Conservation (phyloP, 441 rosid genomes). For the Omphalea diandra region DNA sequence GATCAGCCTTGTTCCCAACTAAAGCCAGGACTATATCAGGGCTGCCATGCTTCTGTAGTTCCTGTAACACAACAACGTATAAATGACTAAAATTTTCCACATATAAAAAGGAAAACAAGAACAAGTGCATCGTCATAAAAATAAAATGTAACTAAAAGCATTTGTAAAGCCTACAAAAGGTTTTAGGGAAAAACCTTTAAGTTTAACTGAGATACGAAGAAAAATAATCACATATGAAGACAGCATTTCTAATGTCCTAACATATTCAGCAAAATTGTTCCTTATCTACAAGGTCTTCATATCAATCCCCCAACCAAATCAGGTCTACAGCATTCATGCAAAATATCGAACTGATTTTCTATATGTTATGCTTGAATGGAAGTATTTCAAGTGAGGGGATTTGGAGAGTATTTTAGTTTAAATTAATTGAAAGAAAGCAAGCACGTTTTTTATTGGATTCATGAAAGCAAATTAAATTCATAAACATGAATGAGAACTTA, state of each 20-base stretch:
- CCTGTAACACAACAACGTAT: conserved; percentile 42
- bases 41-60: conserved; percentile 95
- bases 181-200: not conserved
- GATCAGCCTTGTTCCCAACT: conserved; percentile 99
- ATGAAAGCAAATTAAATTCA: not conserved
- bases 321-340: not conserved
- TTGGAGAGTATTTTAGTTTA: not conserved
- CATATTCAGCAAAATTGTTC: no score
- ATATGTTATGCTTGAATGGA: not conserved
- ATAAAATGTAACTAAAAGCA: not conserved
- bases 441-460: not conserved
- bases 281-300: not conserved
- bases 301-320: not conserved
- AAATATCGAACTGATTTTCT: not conserved
- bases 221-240: not conserved
- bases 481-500: not conserved
- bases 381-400: not conserved
- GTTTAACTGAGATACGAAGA: not conserved
- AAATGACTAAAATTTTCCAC: conserved; percentile 1
- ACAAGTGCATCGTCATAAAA: not conserved
- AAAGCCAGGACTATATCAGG: conserved; percentile 94
- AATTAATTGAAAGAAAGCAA: not conserved
- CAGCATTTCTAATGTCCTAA: not conserved
- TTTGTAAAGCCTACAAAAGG: not conserved
- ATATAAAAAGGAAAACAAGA: not conserved